Base-by-base conservation (phyloP, 495 filamentous ascomycete genomes). In the Tuber microsphaerosporum region DNA sequence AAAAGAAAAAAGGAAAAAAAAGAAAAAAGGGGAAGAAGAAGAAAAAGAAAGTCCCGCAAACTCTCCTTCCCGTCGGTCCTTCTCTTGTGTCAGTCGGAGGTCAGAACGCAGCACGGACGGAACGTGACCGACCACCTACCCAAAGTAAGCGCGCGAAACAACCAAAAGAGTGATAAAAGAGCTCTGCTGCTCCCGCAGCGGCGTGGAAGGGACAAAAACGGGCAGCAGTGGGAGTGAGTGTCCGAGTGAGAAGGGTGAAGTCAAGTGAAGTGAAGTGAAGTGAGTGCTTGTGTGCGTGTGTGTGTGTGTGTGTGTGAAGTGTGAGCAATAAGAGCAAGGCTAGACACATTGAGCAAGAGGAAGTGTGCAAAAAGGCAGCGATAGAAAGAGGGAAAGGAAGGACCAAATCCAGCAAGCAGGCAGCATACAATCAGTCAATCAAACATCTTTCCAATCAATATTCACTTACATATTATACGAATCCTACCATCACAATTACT, bases 21-120 rank as follows among this genome's bases (percentile, higher is more conserved):
- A 79, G 74, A 17, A 7, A 65, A 65, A 22, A 65, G 3, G 3
- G 1, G 6, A 14, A 65, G 6, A 8, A 1, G 26, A 0, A 14
- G 10, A 31, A 65, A 65, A 65, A 65, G 56, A 65, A 82, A 78
- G 65, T 81, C 72, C 77, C 82, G 71, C 76, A 82, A 79, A 80
- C 76, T 83, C 74, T 78, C 76, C 73, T 81, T 81, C 81, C 81
- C 81, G 79, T 77, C 71, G 76, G 77, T 76, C 79, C 46, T 76
- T 75, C 72, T 79, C 75, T 77, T 73, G 77, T 73, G 77, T 79
- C 76, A 79, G 77, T 79, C 77, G 77, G 77, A 46, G 76, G 76
- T 79, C 76, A 79, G 77, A 79, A 79, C 77, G 75, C 77, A 79
- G 77, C 77, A 79, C 76, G 77, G 77, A 79, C 77, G 77, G 77